These are phyloP conservation scores for Elasticomyces elasticus DNA, from an alignment of 495 filamentous ascomycete genomes.

Conservation along the genomic window DNA sequence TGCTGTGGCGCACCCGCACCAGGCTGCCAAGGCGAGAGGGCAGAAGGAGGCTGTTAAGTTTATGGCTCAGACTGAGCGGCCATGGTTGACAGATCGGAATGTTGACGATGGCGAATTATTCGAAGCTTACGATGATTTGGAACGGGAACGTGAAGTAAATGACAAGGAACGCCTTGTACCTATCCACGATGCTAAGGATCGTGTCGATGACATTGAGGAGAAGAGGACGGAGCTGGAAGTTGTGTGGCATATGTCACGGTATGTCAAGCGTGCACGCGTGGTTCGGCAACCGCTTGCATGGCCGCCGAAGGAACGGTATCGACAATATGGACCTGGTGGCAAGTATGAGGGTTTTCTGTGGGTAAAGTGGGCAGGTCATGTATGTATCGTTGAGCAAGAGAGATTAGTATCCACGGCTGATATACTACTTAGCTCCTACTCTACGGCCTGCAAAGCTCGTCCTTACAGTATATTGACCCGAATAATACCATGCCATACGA, in stretches of 20 bases:
- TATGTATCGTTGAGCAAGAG: constrained; percentile 4
- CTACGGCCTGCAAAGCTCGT: constrained; percentile 18
- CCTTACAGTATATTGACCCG: constrained; percentile 23
- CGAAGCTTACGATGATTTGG: constrained; percentile 20
- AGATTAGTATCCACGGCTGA: background rate
- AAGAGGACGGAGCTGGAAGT: constrained; percentile 15
- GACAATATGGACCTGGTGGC: constrained; percentile 13
- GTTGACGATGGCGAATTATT: constrained; percentile 15
- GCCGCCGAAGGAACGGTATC: constrained; percentile 11
- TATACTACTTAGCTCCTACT: constrained; percentile 15
- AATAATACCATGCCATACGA: constrained; percentile 20
- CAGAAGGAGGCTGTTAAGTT: constrained; percentile 1
- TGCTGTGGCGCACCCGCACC: constrained; percentile 6
- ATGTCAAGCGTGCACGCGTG: constrained; percentile 19
- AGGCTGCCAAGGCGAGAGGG: background rate
- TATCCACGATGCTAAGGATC: background rate
- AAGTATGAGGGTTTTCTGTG: constrained; percentile 15
- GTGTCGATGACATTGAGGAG: constrained; percentile 17
- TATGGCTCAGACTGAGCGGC: constrained; percentile 14
- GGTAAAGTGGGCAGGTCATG: constrained; percentile 22
- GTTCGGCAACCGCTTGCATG: constrained; percentile 6
- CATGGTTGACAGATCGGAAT: constrained; percentile 12
- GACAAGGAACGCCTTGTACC: background rate
- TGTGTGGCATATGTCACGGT: constrained; percentile 19
- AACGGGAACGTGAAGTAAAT: constrained; percentile 1